Evolutionary conservation across 139 green algal species (phyloP).

Genomic region (Auxenochlorella pyrenoidosa): DNA sequence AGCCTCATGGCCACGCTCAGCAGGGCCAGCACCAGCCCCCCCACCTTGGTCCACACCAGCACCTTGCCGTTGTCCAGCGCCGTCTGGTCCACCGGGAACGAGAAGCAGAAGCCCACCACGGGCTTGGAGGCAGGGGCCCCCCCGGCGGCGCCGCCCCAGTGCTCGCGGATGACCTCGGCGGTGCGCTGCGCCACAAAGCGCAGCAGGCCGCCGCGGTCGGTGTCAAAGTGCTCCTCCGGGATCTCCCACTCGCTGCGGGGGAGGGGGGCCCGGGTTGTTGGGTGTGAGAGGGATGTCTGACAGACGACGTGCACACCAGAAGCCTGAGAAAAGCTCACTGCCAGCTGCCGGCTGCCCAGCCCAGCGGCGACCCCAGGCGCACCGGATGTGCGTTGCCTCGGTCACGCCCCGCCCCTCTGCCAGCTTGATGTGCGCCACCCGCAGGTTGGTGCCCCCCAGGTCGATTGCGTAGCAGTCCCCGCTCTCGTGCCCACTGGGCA

Average conservation of each 20-base stretch:
- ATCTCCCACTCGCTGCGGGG: conserved; percentile 29
- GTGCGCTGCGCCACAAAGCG: conserved; percentile 35
- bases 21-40: no score
- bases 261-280: no score
- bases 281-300: no score
- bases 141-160: conserved; percentile 45
- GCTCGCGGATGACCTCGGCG: conserved; percentile 25
- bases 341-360: no score
- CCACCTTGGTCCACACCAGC: conserved; percentile 91
- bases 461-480: conserved; percentile 87
- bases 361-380: no score
- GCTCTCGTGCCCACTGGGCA: conserved; percentile 65
- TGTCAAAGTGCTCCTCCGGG: conserved; percentile 44
- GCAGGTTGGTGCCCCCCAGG: conserved; percentile 92
- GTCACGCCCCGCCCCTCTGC: conserved; percentile 28
- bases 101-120: conserved; percentile 93
- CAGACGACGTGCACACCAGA: background rate
- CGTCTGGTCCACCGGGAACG: conserved; percentile 87
- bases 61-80: conserved; percentile 79
- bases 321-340: background rate
- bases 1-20: no score
- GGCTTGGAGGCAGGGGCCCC: conserved; percentile 24
- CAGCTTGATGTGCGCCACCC: conserved; percentile 70
- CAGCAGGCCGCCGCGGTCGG: conserved; percentile 36
- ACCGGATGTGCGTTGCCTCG: conserved; percentile 45